Evolutionary conservation across 306 rosid species (phyloP), one percentile per base, ranked within the genome.

Genomic region (Begonia masoniana): DNA sequence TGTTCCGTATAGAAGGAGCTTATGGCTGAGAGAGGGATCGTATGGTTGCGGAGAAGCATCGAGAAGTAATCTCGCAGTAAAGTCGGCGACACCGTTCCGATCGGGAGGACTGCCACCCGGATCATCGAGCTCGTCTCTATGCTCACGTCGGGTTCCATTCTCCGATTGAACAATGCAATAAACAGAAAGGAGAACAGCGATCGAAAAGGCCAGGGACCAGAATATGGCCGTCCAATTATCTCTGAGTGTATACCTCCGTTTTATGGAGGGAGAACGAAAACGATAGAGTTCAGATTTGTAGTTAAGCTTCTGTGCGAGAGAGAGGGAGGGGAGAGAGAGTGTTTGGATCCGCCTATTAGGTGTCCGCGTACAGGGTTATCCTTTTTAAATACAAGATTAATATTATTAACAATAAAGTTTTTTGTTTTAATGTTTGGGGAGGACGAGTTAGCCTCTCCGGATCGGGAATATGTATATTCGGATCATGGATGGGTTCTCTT

Each of bases 111-210:
- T 36, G 99, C 96, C 66, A 79, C 82, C 46, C 89, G 91, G 77
- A 83, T 86, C 78, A 71, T 79, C 43, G 88, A 71, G 52, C 88
- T 79, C 36, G 93, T 86, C 63, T 86, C 96, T 65, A 86, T 92
- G 72, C 95, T 83, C 42, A 80, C 96, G 60, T 83, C 96, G 41
- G 99, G 96, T 72, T 92, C 99, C 99, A 85, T 91, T 12, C 12
- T 15, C 39, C 56, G 65, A 66, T 76, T 63, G 50, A 62, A 41
- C 39, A 31, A 31, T 31, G 39, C 39, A 31, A 7, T 31, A 31
- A 31, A 31, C 39, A 5, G 39, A 5, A 39, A 45, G 9, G 52
- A 45, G 12, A 1, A 17, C 10, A 7, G 45, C 17, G 4, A 8
- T 55, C 35, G 7, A 19, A 19, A 46, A 17, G 50, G 14, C 6